Percentiles rank a stretch among this genome's conserved stretches.
phyloP scores from a whole-genome alignment of 352 stramenopile genomes.

The Pythium phragmitis region DNA sequence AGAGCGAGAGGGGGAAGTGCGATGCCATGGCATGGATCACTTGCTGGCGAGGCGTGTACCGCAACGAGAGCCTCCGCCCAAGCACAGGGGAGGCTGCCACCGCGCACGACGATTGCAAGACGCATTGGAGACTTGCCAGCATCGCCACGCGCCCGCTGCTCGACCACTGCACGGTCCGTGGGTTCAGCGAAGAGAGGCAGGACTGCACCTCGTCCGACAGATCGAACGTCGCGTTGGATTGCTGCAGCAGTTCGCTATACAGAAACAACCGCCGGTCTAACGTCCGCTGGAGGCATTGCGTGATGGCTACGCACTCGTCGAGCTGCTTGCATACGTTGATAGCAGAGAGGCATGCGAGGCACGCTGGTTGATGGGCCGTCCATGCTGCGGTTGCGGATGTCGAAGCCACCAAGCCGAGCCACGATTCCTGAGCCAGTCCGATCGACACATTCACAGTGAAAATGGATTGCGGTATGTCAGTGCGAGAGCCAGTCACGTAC shows the following conservation, averaged over 20 bases:
- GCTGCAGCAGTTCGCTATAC: conserved; percentile 8
- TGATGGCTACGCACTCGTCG: conserved; percentile 18
- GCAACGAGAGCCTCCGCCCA: neutral
- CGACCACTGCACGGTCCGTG: conserved; percentile 4
- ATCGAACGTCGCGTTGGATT: conserved; percentile 3
- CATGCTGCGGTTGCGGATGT: neutral
- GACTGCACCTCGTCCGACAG: neutral
- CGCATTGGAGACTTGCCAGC: conserved; percentile 5
- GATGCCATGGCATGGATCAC: neutral
- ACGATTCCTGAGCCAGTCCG: neutral
- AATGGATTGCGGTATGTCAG: neutral
- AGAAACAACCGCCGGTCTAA: neutral
- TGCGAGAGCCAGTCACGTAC: neutral
- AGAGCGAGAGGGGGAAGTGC: conserved; percentile 14
- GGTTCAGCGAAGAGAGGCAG: conserved; percentile 13
- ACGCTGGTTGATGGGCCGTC: conserved; percentile 3
- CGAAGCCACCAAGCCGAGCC: conserved; percentile 3
- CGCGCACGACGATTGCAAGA: neutral
- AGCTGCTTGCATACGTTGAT: conserved; percentile 12
- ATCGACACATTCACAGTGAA: neutral
- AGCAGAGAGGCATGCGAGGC: neutral
- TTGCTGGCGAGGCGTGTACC: conserved; percentile 16
- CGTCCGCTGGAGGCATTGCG: conserved; percentile 6
- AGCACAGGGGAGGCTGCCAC: neutral
- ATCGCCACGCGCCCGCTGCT: conserved; percentile 15